These are phyloP conservation scores for Gillenia trifoliata DNA, from an alignment of 306 rosid species.

Conservation along the genomic window DNA sequence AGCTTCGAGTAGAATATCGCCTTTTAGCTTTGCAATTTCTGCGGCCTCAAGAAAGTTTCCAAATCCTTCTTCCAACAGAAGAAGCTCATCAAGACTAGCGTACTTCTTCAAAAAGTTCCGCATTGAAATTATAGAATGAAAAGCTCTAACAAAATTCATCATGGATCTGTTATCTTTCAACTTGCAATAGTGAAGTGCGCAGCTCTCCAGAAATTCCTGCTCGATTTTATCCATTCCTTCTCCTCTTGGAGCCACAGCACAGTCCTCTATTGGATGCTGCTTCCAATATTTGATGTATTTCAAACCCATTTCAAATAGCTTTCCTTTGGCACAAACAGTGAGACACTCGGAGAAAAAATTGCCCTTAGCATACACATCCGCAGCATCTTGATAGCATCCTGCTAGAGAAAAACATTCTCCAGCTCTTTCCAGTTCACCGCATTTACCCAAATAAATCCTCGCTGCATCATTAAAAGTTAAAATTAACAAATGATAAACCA, in stretches of 20 bases:
- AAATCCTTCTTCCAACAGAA: slow-evolving; percentile 54
- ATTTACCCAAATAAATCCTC: slow-evolving; percentile 48
- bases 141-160: slow-evolving; percentile 72
- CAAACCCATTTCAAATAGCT: slow-evolving; percentile 53
- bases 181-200: slow-evolving; percentile 51
- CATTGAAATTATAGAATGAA: slow-evolving; percentile 41
- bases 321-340: slow-evolving; percentile 47
- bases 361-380: slow-evolving; percentile 56
- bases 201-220: slow-evolving; percentile 52
- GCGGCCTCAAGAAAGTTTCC: slow-evolving; percentile 65
- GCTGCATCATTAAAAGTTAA: slow-evolving; percentile 34
- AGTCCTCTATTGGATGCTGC: slow-evolving; percentile 31
- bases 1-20: slow-evolving; percentile 34
- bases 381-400: slow-evolving; percentile 43
- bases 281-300: slow-evolving; percentile 53
- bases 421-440: slow-evolving; percentile 52
- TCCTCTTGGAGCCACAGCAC: slow-evolving; percentile 2
- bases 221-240: slow-evolving; percentile 34
- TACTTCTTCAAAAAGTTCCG: slow-evolving; percentile 46
- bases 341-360: slow-evolving; percentile 48
- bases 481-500: not conserved
- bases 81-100: slow-evolving; percentile 52
- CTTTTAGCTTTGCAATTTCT: slow-evolving; percentile 45
- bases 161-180: slow-evolving; percentile 44
- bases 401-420: slow-evolving; percentile 66